Base-by-base conservation (phyloP, 495 filamentous ascomycete genomes). In the Lepidopterella palustris region DNA sequence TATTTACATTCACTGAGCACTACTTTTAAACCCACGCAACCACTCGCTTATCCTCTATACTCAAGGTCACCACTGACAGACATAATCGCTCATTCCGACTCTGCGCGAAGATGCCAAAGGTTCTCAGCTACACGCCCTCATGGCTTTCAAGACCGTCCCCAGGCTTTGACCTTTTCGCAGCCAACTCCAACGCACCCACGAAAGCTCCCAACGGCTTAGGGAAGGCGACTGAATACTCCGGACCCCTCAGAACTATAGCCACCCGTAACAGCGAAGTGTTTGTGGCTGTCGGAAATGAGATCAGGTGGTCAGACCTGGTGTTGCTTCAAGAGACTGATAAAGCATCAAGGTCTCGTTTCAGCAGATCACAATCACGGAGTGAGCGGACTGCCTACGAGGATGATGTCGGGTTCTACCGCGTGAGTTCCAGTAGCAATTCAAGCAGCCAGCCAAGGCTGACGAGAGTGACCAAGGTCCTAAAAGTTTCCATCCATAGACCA, bases 271-370 rank as follows among this genome's bases (percentile, higher is more conserved):
- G 86, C 28, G 87, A 96, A 64, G 76, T 95, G 0, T 95, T 96
- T 70, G 83, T 87, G 0, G 89, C 89, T 13, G 84, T 87, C 11
- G 90, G 89, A 27, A 92, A 86, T 63, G 83, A 95, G 71, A 88
- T 96, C 35, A 79, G 90, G 68, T 96, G 91, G 91, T 83, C 86
- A 5, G 86, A 92, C 72, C 76, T 96, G 8, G 79, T 79, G 39
- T 77, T 80, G 58, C 72, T 96, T 55, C 92, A 90, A 72, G 84
- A 90, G 64, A 77, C 82, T 65, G 77, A 79, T 3, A 27, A 20
- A 10, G 51, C 25, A 15, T n/a, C 29, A 32, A 20, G 11, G 20
- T 21, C n/a, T 9, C 20, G 28, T 15, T 39, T 15, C 47, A 65
- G 52, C n/a, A 10, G 53, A 20, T 28, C 26, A 20, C 53, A 32